Percentiles rank a stretch among this genome's conserved stretches.
Evolutionary conservation across 805 yeast genomes (phyloP).

Genomic region (Phaffomyces antillensis): DNA sequence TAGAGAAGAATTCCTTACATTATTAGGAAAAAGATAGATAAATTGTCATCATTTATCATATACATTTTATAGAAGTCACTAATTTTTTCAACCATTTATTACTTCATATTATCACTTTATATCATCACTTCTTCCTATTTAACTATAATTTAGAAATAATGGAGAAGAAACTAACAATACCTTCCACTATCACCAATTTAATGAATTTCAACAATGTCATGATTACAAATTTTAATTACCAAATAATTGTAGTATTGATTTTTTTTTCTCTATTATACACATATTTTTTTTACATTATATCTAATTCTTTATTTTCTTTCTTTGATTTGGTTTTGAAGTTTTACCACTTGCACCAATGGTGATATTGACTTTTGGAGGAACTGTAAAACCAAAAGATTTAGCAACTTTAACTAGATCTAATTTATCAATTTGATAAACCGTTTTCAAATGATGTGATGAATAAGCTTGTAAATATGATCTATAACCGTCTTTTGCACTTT

Average conservation of each 20-base stretch:
- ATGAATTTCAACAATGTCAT: constrained; percentile 6
- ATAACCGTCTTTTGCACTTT: constrained; percentile 95
- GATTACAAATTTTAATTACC: not conserved
- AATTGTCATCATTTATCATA: too few species aligned
- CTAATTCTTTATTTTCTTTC: constrained; percentile 13
- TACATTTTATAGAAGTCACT: too few species aligned
- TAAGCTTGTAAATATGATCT: constrained; percentile 95
- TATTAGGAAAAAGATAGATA: constrained; percentile 52
- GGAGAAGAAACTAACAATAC: not conserved
- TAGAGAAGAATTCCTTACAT: constrained; percentile 87
- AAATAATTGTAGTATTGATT: too few species aligned
- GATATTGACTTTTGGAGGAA: constrained; percentile 95
- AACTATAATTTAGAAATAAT: not conserved
- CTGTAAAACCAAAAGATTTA: constrained; percentile 86
- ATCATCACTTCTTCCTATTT: too few species aligned
- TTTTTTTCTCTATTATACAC: too few species aligned
- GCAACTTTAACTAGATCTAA: constrained; percentile 93
- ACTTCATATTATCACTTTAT: too few species aligned
- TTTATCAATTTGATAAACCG: constrained; percentile 94
- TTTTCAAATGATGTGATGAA: constrained; percentile 91
- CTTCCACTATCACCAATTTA: not conserved
- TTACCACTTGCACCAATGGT: constrained; percentile 91
- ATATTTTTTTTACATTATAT: not conserved
- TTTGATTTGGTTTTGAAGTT: constrained; percentile 29
- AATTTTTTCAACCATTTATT: not conserved